Evolutionary conservation across 257 asterid genomes (phyloP).

Genomic region (Solanum gracilifrons): DNA sequence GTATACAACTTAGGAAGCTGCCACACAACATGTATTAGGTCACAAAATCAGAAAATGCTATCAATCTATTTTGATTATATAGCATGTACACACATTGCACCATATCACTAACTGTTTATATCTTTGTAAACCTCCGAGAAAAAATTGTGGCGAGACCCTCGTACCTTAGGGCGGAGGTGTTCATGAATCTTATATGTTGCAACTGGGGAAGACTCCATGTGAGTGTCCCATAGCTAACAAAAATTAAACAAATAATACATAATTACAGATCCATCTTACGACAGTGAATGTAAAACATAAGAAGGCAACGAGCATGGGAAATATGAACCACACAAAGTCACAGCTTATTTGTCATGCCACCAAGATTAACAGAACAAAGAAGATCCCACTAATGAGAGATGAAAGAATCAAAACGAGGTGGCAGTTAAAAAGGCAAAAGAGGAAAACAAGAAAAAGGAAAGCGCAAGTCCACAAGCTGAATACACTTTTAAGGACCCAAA

Average conservation of each 20-base stretch:
- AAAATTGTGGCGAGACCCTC: neutral
- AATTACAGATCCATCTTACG: neutral
- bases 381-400: neutral
- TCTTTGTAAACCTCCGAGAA: neutral
- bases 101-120: neutral
- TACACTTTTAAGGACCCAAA: neutral
- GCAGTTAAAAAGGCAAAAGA: neutral
- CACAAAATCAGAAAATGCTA: neutral
- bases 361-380: neutral
- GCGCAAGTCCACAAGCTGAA: neutral
- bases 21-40: constrained; percentile 1
- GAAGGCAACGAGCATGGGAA: neutral
- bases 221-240: constrained; percentile 90
- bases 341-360: neutral
- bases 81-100: neutral
- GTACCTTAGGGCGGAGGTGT: constrained; percentile 88
- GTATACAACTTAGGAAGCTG: constrained; percentile 91
- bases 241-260: neutral
- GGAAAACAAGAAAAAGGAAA: neutral
- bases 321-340: neutral
- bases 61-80: neutral
- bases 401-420: neutral
- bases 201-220: constrained; percentile 97
- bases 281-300: neutral
- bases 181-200: constrained; percentile 94